These are phyloP conservation scores for Botrytis paeoniae DNA, from an alignment of 2,329 filamentous ascomycete genomes.

Conservation along the genomic window DNA sequence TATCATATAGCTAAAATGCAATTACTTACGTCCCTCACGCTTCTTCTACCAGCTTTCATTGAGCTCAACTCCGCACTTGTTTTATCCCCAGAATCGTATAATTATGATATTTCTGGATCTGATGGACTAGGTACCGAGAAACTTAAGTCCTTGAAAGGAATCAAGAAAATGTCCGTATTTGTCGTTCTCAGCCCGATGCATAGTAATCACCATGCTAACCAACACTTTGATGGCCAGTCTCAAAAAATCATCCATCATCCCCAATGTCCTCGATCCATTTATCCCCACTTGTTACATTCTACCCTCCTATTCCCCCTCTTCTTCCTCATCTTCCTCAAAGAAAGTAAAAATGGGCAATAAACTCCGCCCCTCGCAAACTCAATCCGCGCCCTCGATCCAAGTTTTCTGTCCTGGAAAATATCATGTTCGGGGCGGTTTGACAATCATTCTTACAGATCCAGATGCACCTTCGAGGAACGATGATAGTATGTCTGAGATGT, in stretches of 20 bases:
- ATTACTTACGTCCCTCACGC: neutral
- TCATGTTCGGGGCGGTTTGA: slow-evolving; percentile 38
- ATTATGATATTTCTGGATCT: neutral
- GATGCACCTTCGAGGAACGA: slow-evolving; percentile 54
- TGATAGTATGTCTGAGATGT: slow-evolving; percentile 55
- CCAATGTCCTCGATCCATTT: slow-evolving; percentile 7
- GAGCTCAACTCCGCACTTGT: neutral
- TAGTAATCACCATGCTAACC: neutral
- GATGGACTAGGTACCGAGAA: neutral
- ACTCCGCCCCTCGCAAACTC: slow-evolving; percentile 32
- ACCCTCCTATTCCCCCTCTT: neutral
- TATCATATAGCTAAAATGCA: neutral
- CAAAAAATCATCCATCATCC: slow-evolving; percentile 6
- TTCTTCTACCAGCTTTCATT: neutral
- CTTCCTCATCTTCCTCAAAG: neutral
- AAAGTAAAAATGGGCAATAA: slow-evolving; percentile 33
- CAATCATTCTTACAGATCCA: slow-evolving; percentile 54
- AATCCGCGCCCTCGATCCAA: slow-evolving; percentile 34
- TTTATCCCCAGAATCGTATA: neutral
- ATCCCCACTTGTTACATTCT: slow-evolving; percentile 3
- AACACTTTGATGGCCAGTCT: neutral
- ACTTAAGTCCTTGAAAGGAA: neutral
- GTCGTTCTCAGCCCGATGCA: neutral
- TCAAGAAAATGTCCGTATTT: neutral
- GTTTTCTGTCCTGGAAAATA: slow-evolving; percentile 33